Base-by-base conservation (phyloP, 805 yeast genomes). In the Blastobotrys terrestris region DNA sequence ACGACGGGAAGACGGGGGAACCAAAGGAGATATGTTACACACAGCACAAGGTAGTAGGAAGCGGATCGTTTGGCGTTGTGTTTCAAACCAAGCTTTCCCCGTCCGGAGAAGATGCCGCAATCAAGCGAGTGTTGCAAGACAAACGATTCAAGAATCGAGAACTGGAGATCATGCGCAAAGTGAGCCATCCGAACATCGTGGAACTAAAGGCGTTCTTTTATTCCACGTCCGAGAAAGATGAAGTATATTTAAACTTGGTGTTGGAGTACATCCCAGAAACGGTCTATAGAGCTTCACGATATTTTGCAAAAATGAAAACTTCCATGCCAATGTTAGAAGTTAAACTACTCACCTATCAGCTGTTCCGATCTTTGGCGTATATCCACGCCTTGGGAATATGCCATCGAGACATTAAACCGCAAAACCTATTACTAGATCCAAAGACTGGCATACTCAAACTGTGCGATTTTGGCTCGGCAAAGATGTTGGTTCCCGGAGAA, bases 31-130 rank as follows among this genome's bases (percentile, higher is more conserved):
- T 92, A 52, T 80, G 83, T 48, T 89, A 87, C 71, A 85, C 91
- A 15, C 89, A 85, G 62, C 80, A 87, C 42, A 85, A 87, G 60
- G 90, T 91, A 77, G 94, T 92, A 43, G 99, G 99, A n/a, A 95
- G 88, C 69, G 99, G 99, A 8, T 91, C 98, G n/a, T 94, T 94
- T 72, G 99, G 99, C 2, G 91, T 90, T 35, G 99, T 94, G n/a
- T 90, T 89, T 67, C 94, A 88, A 60, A 89, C 96, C 4, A 82
- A 80, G 54, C 74, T 94, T 41, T 65, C 79, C 55, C 90, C 92
- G 15, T 77, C 85, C 19, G 82, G 85, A 55, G 87, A 84, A 61
- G 78, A 82, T 43, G 95, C 92, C 16, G 99, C 99, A 49, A 89
- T 94, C 66, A 94, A 94, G 70, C 80, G 95, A 61, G 99, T 94